A percentile compares a stretch with the other conserved stretches of the same genome.
These are phyloP conservation scores for Elaeagnus macrophylla DNA, from an alignment of 306 rosid species.

Conservation along the genomic window DNA sequence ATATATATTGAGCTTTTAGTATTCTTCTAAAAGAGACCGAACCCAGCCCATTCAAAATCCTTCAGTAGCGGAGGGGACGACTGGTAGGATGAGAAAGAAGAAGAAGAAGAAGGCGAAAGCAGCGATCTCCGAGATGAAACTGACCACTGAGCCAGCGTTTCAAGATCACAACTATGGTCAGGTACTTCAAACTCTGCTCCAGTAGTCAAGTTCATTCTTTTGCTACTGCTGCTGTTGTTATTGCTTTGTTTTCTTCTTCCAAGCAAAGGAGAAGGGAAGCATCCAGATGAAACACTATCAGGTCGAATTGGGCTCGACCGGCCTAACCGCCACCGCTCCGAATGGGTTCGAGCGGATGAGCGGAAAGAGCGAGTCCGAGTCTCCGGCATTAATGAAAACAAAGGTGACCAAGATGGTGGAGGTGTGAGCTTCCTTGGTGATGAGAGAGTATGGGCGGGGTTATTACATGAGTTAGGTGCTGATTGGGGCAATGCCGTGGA, in stretches of 20 bases:
- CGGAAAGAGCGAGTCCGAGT: conserved; percentile 30
- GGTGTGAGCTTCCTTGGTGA: conserved; percentile 29
- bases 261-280: conserved; percentile 52
- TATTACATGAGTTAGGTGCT: not conserved
- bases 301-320: conserved; percentile 22
- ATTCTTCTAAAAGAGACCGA: conserved; percentile 38
- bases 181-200: conserved; percentile 7
- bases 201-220: conserved; percentile 7
- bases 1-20: no score
- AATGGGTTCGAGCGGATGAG: conserved; percentile 25
- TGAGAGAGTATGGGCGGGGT: not conserved
- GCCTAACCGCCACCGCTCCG: conserved; percentile 38
- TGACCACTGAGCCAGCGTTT: conserved; percentile 38
- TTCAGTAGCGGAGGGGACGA: conserved; percentile 38
- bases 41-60: conserved; percentile 58
- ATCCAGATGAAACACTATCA: conserved; percentile 36
- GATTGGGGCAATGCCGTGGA: not conserved
- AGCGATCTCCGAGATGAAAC: conserved; percentile 35
- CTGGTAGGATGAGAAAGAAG: conserved; percentile 27
- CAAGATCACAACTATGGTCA: conserved; percentile 30
- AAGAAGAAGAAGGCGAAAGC: conserved; percentile 32
- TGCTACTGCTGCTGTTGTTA: conserved; percentile 14
- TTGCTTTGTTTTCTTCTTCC: conserved; percentile 13
- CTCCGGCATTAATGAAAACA: conserved; percentile 21
- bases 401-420: conserved; percentile 23